These are phyloP conservation scores for Rhodomyrtus tomentosa DNA, from an alignment of 345 rosid genomes.

Conservation along the genomic window DNA sequence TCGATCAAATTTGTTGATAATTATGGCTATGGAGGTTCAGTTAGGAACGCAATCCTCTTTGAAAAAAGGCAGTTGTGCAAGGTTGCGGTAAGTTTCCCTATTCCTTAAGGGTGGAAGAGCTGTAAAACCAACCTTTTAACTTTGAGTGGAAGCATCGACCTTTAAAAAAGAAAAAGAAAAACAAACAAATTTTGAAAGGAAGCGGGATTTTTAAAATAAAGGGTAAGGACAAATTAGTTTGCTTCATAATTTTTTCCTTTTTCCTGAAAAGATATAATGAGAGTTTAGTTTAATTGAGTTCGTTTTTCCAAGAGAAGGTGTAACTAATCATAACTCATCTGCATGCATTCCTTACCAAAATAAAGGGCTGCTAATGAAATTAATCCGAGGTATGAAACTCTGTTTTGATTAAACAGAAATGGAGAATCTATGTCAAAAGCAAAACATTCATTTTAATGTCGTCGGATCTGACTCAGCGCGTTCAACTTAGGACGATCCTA, in stretches of 20 bases:
- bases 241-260: neutral
- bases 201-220: neutral
- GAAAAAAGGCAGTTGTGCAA: neutral
- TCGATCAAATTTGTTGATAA: neutral
- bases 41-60: neutral
- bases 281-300: neutral
- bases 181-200: neutral
- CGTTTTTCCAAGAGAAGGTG: neutral
- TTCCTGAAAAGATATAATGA: neutral
- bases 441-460: neutral
- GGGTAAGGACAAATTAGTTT: neutral
- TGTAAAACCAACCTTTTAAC: neutral
- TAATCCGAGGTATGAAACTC: neutral
- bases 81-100: neutral
- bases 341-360: neutral
- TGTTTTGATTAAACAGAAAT: neutral
- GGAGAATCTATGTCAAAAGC: neutral
- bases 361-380: neutral
- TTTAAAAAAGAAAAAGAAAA: no score
- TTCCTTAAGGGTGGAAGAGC: neutral
- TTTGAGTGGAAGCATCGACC: no score
- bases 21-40: neutral
- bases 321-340: neutral
- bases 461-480: neutral
- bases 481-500: neutral